These are phyloP conservation scores for Clohesyomyces aquaticus DNA, from an alignment of 495 filamentous ascomycete genomes.

Conservation along the genomic window DNA sequence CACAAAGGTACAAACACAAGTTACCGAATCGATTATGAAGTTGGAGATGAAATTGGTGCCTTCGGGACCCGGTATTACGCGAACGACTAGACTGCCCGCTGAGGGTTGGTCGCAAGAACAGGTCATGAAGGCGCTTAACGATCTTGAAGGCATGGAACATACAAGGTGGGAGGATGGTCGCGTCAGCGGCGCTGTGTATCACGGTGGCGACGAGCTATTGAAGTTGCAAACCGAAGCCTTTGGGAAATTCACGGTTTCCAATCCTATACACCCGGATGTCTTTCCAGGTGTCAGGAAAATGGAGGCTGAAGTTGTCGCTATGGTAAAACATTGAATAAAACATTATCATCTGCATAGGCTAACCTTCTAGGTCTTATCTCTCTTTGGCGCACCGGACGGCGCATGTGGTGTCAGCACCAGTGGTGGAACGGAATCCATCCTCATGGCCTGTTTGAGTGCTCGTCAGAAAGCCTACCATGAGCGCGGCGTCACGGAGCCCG, in stretches of 20 bases:
- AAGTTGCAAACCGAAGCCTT: slow-evolving; percentile 91
- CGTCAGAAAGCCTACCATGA: slow-evolving; percentile 85
- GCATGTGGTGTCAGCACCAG: slow-evolving; percentile 89
- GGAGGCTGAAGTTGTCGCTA: slow-evolving; percentile 97
- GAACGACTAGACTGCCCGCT: slow-evolving; percentile 77
- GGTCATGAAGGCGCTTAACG: slow-evolving; percentile 76
- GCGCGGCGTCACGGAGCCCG: slow-evolving; percentile 86
- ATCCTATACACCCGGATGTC: slow-evolving; percentile 98
- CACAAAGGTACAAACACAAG: slow-evolving; percentile 77
- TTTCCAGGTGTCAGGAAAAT: slow-evolving; percentile 98
- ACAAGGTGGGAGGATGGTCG: slow-evolving; percentile 94
- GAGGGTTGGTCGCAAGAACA: slow-evolving; percentile 83
- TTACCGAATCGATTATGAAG: slow-evolving; percentile 72
- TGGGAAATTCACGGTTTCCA: slow-evolving; percentile 89
- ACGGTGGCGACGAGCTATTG: slow-evolving; percentile 82
- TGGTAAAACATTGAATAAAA: slow-evolving; percentile 59
- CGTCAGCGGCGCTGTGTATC: slow-evolving; percentile 95
- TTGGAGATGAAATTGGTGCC: slow-evolving; percentile 81
- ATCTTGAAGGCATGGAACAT: slow-evolving; percentile 83
- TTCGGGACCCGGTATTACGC: slow-evolving; percentile 68
- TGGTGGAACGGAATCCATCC: slow-evolving; percentile 92
- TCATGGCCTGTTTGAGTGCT: slow-evolving; percentile 89
- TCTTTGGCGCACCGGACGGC: slow-evolving; percentile 88
- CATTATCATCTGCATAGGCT: slow-evolving; percentile 11
- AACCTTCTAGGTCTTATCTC: slow-evolving; percentile 62